Conservation (phyloP, 1,139 yeast genomes). For the Blastobotrys indianensis region DNA sequence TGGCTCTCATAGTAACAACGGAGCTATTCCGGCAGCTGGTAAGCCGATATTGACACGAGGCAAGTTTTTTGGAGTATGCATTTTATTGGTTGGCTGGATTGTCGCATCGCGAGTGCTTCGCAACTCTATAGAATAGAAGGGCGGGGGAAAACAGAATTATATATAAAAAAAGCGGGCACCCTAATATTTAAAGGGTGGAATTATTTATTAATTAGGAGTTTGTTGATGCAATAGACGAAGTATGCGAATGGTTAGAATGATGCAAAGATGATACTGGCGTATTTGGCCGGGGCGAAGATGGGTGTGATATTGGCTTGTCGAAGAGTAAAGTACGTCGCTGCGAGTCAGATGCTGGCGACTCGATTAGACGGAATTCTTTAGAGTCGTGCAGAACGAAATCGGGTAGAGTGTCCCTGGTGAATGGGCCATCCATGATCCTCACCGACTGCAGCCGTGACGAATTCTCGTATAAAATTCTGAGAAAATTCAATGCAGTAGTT, state of each 20-base stretch:
- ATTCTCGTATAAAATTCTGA: background rate
- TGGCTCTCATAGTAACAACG: slow-evolving; percentile 4
- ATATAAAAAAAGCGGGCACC: no score
- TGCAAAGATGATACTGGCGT: no score
- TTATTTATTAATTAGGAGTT: no score
- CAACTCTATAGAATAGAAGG: background rate
- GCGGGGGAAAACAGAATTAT: no score
- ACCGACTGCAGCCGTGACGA: slow-evolving; percentile 1
- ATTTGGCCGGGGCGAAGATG: no score
- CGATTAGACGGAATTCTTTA: slow-evolving; percentile 2
- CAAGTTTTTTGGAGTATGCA: slow-evolving; percentile 18
- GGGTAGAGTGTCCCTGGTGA: slow-evolving; percentile 3
- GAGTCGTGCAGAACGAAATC: background rate
- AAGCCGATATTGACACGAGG: slow-evolving; percentile 4
- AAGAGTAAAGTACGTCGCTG: no score
- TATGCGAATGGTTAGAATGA: no score
- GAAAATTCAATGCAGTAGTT: slow-evolving; percentile 1
- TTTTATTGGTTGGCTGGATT: slow-evolving; percentile 21
- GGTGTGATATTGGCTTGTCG: no score
- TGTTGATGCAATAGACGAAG: no score
- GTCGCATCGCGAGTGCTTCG: slow-evolving; percentile 17
- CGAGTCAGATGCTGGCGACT: background rate
- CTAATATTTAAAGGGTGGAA: no score
- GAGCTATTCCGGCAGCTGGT: slow-evolving; percentile 2
- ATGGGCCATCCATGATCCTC: slow-evolving; percentile 8